Base-by-base conservation (phyloP, 2,329 filamentous ascomycete species). In the Balansia obtecta region DNA sequence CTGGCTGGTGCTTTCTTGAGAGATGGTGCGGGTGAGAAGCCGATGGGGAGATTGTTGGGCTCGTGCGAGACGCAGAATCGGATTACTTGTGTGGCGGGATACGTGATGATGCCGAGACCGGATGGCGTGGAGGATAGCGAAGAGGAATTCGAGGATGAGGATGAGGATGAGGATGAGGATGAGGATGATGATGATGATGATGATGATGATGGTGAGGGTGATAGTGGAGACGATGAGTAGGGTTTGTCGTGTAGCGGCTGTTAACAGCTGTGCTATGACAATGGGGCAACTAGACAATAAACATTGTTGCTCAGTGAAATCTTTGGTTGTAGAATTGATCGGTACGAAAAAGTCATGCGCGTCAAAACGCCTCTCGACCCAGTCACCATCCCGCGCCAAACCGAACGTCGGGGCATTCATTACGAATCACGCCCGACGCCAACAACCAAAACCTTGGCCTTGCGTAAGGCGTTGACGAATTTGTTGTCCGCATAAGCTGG, bases 11-110 rank as follows among this genome's bases (percentile, higher is more conserved):
- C 55, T 60, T 50, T 57, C 49, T 54, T 55, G 60, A 51, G 57
- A 54, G 54, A 53, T 32, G 58, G 53, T 45, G 51, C 52, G 40
- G 46, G 39, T 8, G 54, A 58, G 37, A 63, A 58, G 55, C 63
- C 68, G 53, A 58, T 86, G 20, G 89, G 87, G 32, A 75, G 69
- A 56, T 63, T 94, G 50, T 64, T 95, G 43, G 88, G 83, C 15
- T 82, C 78, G 33, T 93, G 93, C 61, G 85, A 90, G 66, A 95
- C 90, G 20, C 82, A 84, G 44, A 90, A 91, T 64, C 76, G 93
- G 51, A 89, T 97, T 57, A 97, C 90, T 38, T 97, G 93, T 64
- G 63, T 97, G 60, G 82, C 81, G 58, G 85, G 85, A 20, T 97
- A 95, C 70, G 72, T 87, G 55, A 94, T 97, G 88, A 77, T 86